Percentiles rank a stretch among this genome's conserved stretches.
These are phyloP conservation scores for Fusarium secorum DNA, from an alignment of 2,329 filamentous ascomycete genomes.

Conservation along the genomic window DNA sequence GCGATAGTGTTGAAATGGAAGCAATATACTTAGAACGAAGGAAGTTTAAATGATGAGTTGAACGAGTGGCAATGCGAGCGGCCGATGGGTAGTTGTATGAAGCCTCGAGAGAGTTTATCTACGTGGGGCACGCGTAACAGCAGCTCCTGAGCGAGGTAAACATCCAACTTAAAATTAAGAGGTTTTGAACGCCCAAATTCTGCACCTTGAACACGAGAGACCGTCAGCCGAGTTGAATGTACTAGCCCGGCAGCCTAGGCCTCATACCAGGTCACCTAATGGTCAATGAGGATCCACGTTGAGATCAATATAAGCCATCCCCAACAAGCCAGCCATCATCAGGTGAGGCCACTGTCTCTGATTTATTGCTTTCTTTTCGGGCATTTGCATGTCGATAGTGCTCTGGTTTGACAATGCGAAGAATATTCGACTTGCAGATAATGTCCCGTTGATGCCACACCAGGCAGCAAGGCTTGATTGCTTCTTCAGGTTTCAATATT, in stretches of 20 bases:
- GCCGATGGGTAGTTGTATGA: slow-evolving; percentile 6
- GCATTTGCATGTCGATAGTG: background rate
- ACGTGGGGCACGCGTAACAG: slow-evolving; percentile 23
- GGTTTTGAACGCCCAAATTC: slow-evolving; percentile 11
- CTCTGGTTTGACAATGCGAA: background rate
- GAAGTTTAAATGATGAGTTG: background rate
- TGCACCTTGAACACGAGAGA: slow-evolving; percentile 38
- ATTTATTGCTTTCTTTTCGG: slow-evolving; percentile 12
- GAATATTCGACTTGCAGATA: background rate
- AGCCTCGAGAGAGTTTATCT: slow-evolving; percentile 34
- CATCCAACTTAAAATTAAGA: background rate
- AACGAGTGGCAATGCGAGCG: slow-evolving; percentile 25
- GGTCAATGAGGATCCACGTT: background rate
- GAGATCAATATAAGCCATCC: slow-evolving; percentile 11
- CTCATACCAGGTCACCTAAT: slow-evolving; percentile 6
- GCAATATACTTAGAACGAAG: background rate
- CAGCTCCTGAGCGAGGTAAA: slow-evolving; percentile 11
- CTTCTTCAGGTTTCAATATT: background rate
- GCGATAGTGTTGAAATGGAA: background rate
- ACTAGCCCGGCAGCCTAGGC: slow-evolving; percentile 2
- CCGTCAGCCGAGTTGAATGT: slow-evolving; percentile 8
- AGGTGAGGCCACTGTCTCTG: slow-evolving; percentile 19
- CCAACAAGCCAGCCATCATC: background rate
- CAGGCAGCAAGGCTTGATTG: background rate
- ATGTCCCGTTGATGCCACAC: background rate